Conservation (phyloP, 2,329 filamentous ascomycete genomes). For the Fusarium graminum region DNA sequence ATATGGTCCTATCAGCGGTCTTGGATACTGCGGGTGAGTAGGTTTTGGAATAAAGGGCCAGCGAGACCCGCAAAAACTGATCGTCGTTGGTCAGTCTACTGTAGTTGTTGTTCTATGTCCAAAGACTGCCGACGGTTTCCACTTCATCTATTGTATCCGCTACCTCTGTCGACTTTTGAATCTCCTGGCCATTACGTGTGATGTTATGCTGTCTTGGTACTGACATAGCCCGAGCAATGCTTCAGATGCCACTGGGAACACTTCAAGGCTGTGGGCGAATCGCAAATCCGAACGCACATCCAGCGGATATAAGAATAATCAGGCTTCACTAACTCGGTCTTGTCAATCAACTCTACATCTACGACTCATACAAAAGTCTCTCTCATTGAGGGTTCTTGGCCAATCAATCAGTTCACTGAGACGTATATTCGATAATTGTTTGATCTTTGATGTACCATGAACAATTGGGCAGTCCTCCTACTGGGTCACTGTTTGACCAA, state of each 20-base stretch:
- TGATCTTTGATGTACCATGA: not conserved
- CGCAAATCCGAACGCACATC: not conserved
- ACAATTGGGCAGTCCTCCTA: not conserved
- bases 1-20: conserved; percentile 4
- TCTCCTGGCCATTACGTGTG: not conserved
- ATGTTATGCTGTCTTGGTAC: not conserved
- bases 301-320: not conserved
- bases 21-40: conserved; percentile 5
- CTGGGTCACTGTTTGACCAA: not conserved
- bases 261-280: not conserved
- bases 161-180: not conserved
- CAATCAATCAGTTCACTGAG: not conserved
- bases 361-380: not conserved
- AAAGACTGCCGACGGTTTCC: not conserved
- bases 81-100: not conserved
- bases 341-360: not conserved
- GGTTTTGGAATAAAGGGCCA: conserved; percentile 31
- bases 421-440: not conserved
- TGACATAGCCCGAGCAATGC: not conserved
- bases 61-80: conserved; percentile 3
- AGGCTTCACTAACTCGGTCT: not conserved
- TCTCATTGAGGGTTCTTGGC: no score
- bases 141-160: not conserved
- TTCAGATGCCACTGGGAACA: not conserved
- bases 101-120: not conserved